Percentiles rank a stretch among this genome's conserved stretches.
These are phyloP conservation scores for Adansonia rubrostipa DNA, from an alignment of 441 rosid genomes.

Conservation along the genomic window DNA sequence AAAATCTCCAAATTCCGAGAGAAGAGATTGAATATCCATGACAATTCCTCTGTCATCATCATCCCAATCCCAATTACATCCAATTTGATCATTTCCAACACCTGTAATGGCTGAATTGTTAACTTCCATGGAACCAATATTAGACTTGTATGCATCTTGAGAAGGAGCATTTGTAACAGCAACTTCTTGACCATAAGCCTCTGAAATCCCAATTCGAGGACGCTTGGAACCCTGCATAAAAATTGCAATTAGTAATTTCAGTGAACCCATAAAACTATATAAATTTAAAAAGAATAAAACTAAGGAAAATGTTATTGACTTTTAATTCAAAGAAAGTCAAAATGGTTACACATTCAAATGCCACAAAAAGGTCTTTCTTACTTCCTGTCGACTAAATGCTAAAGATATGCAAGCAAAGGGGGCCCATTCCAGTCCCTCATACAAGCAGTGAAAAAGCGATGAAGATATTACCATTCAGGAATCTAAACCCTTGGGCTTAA, in stretches of 20 bases:
- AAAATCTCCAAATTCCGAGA: conserved; percentile 99
- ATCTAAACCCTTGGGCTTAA: conserved; percentile 13
- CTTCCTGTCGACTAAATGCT: not conserved
- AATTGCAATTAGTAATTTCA: conserved; percentile 27
- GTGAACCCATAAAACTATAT: conserved; percentile 6
- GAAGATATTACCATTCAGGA: conserved; percentile 2
- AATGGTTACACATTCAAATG: not conserved
- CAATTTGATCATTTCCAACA: conserved; percentile 73
- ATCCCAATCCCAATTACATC: conserved; percentile 91
- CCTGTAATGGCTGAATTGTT: conserved; percentile 67
- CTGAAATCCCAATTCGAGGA: conserved; percentile 69
- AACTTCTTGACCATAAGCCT: conserved; percentile 74
- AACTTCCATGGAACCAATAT: conserved; percentile 66
- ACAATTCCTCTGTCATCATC: conserved; percentile 88
- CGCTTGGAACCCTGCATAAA: conserved; percentile 87
- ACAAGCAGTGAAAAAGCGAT: not conserved
- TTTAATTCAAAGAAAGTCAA: conserved; percentile 17
- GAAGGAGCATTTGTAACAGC: conserved; percentile 50
- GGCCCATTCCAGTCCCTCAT: conserved; percentile 12
- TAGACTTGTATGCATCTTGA: conserved; percentile 60
- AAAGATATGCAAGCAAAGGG: not conserved
- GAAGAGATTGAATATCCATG: conserved; percentile 96
- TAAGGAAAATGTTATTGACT: conserved; percentile 15
- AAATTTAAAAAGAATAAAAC: not conserved
- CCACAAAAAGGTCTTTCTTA: not conserved